These are phyloP conservation scores for Acmispon strigosus DNA, from an alignment of 306 rosid genomes.

Conservation along the genomic window DNA sequence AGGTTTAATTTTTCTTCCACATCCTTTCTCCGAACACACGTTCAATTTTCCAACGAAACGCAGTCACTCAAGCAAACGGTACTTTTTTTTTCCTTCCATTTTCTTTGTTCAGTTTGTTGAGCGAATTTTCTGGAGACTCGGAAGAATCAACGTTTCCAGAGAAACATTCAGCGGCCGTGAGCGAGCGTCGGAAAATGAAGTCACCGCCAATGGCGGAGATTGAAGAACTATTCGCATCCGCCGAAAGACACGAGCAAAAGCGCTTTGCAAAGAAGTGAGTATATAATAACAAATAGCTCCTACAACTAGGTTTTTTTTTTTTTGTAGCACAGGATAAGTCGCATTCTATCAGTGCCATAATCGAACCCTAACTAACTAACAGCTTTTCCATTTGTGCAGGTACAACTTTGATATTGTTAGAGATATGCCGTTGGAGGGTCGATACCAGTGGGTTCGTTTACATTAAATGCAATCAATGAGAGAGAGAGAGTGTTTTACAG, in stretches of 20 bases:
- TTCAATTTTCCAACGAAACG: conserved; percentile 5
- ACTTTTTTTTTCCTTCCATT: neutral
- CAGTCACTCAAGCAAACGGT: neutral
- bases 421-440: conserved; percentile 85
- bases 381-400: conserved; percentile 46
- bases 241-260: conserved; percentile 68
- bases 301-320: neutral
- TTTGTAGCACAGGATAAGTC: conserved; percentile 42
- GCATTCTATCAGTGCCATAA: conserved; percentile 34
- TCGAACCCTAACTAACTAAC: conserved; percentile 56
- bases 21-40: neutral
- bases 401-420: conserved; percentile 86
- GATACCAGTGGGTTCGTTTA: conserved; percentile 81
- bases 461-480: conserved; percentile 45
- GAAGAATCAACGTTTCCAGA: conserved; percentile 23
- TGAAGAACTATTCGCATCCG: conserved; percentile 71
- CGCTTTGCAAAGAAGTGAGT: conserved; percentile 80
- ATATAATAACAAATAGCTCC: neutral
- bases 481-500: neutral
- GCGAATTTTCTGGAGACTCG: conserved; percentile 40
- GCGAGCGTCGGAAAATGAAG: neutral
- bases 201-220: conserved; percentile 53
- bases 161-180: conserved; percentile 14
- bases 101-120: conserved; percentile 25
- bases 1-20: conserved; percentile 38